Evolutionary conservation across 2,329 filamentous ascomycete genomes (phyloP), one percentile per base, ranked within the genome.

Genomic region (Paramyrothecium sp.): DNA sequence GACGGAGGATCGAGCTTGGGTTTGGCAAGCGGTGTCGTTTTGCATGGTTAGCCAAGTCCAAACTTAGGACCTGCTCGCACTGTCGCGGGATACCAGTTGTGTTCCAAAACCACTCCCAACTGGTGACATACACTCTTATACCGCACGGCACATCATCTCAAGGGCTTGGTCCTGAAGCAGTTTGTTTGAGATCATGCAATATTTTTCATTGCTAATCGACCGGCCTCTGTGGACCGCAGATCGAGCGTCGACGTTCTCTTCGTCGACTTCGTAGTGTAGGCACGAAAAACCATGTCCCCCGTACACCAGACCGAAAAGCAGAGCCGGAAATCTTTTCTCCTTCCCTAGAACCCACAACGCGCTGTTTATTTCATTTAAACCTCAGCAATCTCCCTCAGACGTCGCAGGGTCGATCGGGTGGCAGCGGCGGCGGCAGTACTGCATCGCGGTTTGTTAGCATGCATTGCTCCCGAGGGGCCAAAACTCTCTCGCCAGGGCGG

Each of bases 361-460:
- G 66, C 61, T 65, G 67, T 60, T 61, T 57, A 59, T 66, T 59
- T 64, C 72, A 71, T 77, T 84, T 91, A 94, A 81, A 96, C 91
- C 88, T 97, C 93, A 76, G 91, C 91, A 83, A 97, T 96, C 84
- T 97, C 93, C 78, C 93, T 90, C 83, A 97, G 86, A 88, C 93
- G 90, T 83, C 93, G 91, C 81, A 97, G 92, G 72, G 93, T 97
- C 71, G 93, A 97, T 81, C 93, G 88, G 81, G 93, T 96, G 73
- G 93, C 92, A 73, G 92, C 92, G 67, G 93, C 93, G 73, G 93
- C 93, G 67, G 93, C 91, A 72, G 93, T 97, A 68, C 92, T 96
- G 70, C 69, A 51, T n/a, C 2, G 16, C 47, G 12, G 11, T 34
- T 51, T 19, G 62, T 74, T 64, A 76, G 73, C 66, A 55, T 33